Percentiles rank a stretch among this genome's conserved stretches.
Conservation (phyloP, 345 rosid species). For the Aquilaria yunnanensis region DNA sequence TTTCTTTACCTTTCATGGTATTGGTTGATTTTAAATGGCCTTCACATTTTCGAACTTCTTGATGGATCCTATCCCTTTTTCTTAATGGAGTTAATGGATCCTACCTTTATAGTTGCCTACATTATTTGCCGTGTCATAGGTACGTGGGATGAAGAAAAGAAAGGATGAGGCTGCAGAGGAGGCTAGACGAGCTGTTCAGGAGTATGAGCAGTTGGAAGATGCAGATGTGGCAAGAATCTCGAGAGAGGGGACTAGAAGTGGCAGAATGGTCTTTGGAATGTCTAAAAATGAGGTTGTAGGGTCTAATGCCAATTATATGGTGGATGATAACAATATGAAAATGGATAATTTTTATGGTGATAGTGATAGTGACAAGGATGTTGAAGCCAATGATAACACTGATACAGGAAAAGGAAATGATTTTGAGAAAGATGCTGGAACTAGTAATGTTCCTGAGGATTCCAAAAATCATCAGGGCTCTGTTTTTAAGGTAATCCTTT, state of each 20-base stretch:
- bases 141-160: conserved; percentile 66
- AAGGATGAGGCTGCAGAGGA: conserved; percentile 68
- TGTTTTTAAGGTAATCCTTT: conserved; percentile 33
- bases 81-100: background rate
- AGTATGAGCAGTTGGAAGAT: conserved; percentile 60
- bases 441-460: conserved; percentile 29
- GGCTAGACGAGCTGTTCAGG: conserved; percentile 73
- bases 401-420: conserved; percentile 22
- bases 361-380: conserved; percentile 63
- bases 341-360: conserved; percentile 37
- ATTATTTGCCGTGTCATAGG: conserved; percentile 33
- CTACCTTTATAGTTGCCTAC: conserved; percentile 3
- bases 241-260: conserved; percentile 31
- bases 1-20: conserved; percentile 97
- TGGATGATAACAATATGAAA: conserved; percentile 25
- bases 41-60: conserved; percentile 1
- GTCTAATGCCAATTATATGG: conserved; percentile 25
- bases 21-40: background rate
- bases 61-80: conserved; percentile 5
- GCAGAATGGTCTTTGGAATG: conserved; percentile 80
- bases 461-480: conserved; percentile 29
- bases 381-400: conserved; percentile 30
- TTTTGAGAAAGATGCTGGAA: conserved; percentile 21
- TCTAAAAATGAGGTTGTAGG: conserved; percentile 37
- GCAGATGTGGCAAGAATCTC: conserved; percentile 32